Evolutionary conservation across 495 filamentous ascomycete species (phyloP).

Genomic region (Penicillium silybi): DNA sequence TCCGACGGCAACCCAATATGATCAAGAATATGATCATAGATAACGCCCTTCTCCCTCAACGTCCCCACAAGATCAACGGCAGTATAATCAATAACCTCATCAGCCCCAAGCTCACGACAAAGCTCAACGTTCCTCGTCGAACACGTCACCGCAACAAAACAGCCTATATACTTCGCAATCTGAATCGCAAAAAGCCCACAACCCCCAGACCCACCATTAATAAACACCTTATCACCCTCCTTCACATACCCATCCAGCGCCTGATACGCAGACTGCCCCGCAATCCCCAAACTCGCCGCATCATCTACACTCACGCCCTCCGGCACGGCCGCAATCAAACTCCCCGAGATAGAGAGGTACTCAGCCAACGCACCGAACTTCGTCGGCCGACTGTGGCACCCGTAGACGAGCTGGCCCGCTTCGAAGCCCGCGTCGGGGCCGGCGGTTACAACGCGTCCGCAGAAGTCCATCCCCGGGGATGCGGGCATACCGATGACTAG

Average conservation of each 20-base stretch:
- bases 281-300: conserved; percentile 51
- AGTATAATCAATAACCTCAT: conserved; percentile 69
- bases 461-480: conserved; percentile 61
- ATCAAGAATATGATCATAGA: conserved; percentile 59
- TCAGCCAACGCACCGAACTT: conserved; percentile 53
- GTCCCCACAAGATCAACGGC: conserved; percentile 42
- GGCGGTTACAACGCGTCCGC: conserved; percentile 52
- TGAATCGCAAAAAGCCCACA: conserved; percentile 60
- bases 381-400: conserved; percentile 33
- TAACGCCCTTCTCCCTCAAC: conserved; percentile 45
- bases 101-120: conserved; percentile 57
- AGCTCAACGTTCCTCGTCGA: conserved; percentile 56
- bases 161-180: conserved; percentile 62
- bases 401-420: conserved; percentile 56
- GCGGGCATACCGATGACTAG: conserved; percentile 44
- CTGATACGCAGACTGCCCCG: conserved; percentile 58
- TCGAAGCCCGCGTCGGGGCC: conserved; percentile 33
- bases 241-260: conserved; percentile 52
- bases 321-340: conserved; percentile 37
- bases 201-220: conserved; percentile 66
- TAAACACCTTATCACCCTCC: conserved; percentile 55
- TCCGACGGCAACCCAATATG: conserved; percentile 50
- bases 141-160: conserved; percentile 58
- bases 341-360: conserved; percentile 37
- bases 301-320: conserved; percentile 47